Percentiles rank a stretch among this genome's conserved stretches.
These are phyloP conservation scores for Phytophthora pinifolia DNA, from an alignment of 352 stramenopile genomes.

Conservation along the genomic window DNA sequence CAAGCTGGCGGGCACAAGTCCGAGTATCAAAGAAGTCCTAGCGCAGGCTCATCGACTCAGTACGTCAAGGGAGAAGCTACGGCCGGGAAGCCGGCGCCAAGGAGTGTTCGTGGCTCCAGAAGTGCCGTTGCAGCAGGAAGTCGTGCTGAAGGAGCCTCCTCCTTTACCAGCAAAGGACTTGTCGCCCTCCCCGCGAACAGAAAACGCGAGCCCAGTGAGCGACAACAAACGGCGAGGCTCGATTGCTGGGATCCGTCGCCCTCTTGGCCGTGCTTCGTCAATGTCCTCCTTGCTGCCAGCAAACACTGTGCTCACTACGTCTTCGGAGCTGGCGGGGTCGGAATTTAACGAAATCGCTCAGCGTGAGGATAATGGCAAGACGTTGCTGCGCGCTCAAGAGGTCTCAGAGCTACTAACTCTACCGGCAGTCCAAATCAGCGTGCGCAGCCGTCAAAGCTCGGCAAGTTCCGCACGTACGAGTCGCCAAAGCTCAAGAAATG, in stretches of 20 bases:
- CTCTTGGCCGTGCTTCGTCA: constrained; percentile 4
- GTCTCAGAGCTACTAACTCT: not conserved
- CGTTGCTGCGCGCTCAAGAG: not conserved
- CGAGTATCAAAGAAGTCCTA: constrained; percentile 32
- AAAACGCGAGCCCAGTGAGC: not conserved
- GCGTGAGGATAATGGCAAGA: not conserved
- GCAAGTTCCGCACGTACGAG: not conserved
- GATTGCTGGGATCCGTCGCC: not conserved
- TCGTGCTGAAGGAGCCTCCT: constrained; percentile 1
- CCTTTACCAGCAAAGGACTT: not conserved
- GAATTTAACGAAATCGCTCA: too few species aligned
- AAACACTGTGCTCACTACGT: not conserved
- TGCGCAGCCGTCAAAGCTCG: constrained; percentile 5
- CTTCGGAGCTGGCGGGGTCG: too few species aligned
- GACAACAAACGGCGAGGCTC: not conserved
- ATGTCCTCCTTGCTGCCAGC: constrained; percentile 1
- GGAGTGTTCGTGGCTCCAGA: not conserved
- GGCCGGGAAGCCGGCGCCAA: constrained; percentile 5
- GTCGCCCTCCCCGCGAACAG: not conserved
- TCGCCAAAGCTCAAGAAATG: not conserved
- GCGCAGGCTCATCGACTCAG: constrained; percentile 17
- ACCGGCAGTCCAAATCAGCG: constrained; percentile 5
- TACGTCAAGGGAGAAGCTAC: constrained; percentile 16
- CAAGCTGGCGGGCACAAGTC: not conserved
- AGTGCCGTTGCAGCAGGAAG: not conserved